These are phyloP conservation scores for Fusarium burgessii DNA, from an alignment of 2,329 filamentous ascomycete genomes.

Conservation along the genomic window DNA sequence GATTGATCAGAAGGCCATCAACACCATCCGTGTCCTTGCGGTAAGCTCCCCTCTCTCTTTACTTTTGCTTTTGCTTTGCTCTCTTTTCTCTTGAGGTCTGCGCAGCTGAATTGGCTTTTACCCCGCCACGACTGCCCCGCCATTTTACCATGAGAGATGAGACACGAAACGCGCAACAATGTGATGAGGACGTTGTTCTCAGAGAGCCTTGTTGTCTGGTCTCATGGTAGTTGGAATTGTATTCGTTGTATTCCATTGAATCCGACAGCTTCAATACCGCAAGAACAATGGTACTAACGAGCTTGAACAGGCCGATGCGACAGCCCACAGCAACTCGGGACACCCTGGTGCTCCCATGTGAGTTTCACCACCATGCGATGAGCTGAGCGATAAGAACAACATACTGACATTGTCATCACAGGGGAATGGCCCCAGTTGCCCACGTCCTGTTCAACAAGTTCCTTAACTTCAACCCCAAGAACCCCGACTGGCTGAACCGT, in stretches of 20 bases:
- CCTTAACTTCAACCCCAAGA: constrained; percentile 99
- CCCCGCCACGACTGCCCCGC: constrained; percentile 53
- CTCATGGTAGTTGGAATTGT: background rate
- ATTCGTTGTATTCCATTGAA: background rate
- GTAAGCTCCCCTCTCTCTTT: constrained; percentile 67
- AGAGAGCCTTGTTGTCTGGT: background rate
- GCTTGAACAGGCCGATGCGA: constrained; percentile 88
- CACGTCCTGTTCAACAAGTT: constrained; percentile 99
- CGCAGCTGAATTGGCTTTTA: constrained; percentile 48
- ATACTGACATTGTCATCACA: constrained; percentile 54
- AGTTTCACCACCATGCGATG: constrained; percentile 49
- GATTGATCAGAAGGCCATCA: constrained; percentile 90
- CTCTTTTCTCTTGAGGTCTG: constrained; percentile 50
- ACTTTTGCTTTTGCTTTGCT: constrained; percentile 20
- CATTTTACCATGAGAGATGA: constrained; percentile 32
- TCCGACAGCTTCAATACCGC: background rate
- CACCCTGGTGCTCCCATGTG: constrained; percentile 98
- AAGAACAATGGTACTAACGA: constrained; percentile 41
- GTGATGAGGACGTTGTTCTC: constrained; percentile 22
- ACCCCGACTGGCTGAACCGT: constrained; percentile 95
- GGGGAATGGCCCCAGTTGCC: constrained; percentile 90
- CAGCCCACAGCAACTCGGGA: constrained; percentile 93
- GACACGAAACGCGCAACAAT: constrained; percentile 22
- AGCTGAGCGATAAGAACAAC: constrained; percentile 17
- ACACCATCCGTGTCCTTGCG: constrained; percentile 96